Evolutionary conservation across 352 stramenopile genomes (phyloP), one percentile per base, ranked within the genome.

Genomic region (Globisporangium parvum): DNA sequence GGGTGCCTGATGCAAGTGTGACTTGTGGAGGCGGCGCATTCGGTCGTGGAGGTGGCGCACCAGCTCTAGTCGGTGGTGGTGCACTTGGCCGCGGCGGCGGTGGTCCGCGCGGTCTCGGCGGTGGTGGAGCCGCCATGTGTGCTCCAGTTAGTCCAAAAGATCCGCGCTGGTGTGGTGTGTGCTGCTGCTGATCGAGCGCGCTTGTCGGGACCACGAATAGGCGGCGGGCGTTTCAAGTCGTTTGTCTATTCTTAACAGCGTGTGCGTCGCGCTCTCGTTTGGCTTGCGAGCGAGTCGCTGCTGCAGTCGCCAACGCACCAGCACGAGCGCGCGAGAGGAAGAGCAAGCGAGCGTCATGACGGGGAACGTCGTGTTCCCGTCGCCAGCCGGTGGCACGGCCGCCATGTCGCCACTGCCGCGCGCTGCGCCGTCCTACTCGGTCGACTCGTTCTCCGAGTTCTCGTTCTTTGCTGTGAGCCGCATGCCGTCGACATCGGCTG

Each of bases 391-490:
- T 12, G 20, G 41, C 41, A 11, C 15, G 6, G 31, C 14, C 10
- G 18, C 23, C 12, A 23, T 15, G 17, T 20, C 28, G 35, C 46
- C 40, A 6, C 57, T 37, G 5, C 42, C 64, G 24, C 57, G 44
- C 5, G 39, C 18, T 10, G 41, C 23, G 26, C 40, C 50, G 21
- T 56, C 51, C 18, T 86, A 85, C 53, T 80, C 74, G 3, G 66
- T 87, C 21, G 74, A 87, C 57, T 64, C 73, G 26, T 85, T 89
- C 60, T 66, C 70, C 1, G 75, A 87, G 39, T 77, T 64, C 54
- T 87, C 75, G 3, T 61, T 65, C 17, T 55, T 70, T 3, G 64
- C 57, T 12, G 62, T 80, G 39, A 71, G 63, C 40, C 69, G 65
- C n/a, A 75, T 63, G 0, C 72, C 68, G 2, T 65, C 57, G 2